A percentile compares a stretch with the other conserved stretches of the same genome.
These are phyloP conservation scores for Nigrospora osmanthi DNA, from an alignment of 2,329 filamentous ascomycete species.

Conservation along the genomic window DNA sequence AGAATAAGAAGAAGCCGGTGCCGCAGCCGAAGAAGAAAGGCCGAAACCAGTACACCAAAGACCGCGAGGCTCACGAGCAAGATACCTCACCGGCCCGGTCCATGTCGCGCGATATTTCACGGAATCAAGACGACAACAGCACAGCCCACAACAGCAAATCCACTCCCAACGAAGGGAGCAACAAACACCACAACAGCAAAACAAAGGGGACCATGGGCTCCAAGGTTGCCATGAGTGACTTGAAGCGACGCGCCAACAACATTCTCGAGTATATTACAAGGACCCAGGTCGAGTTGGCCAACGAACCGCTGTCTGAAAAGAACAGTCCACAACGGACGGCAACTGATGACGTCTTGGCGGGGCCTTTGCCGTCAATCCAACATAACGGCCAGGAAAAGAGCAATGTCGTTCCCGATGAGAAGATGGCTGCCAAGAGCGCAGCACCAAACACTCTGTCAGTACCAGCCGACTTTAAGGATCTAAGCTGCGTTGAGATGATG, in stretches of 20 bases:
- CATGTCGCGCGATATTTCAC: constrained; percentile 37
- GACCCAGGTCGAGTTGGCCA: constrained; percentile 80
- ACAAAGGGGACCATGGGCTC: constrained; percentile 47
- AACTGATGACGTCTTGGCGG: constrained; percentile 26
- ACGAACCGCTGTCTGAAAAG: constrained; percentile 41
- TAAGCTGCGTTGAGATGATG: constrained; percentile 86
- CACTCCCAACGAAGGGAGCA: constrained; percentile 24
- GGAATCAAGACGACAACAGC: constrained; percentile 37
- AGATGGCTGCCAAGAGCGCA: constrained; percentile 13
- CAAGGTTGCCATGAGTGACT: constrained; percentile 79
- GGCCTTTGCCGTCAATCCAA: constrained; percentile 15
- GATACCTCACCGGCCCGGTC: constrained; percentile 51
- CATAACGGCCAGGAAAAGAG: too few species aligned
- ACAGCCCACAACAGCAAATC: constrained; percentile 18
- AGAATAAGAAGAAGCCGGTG: constrained; percentile 54
- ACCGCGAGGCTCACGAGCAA: constrained; percentile 50
- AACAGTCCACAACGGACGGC: constrained; percentile 32
- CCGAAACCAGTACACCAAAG: constrained; percentile 77
- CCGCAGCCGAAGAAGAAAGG: constrained; percentile 62
- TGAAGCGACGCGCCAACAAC: constrained; percentile 74
- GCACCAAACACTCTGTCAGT: constrained; percentile 16
- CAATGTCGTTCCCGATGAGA: background rate
- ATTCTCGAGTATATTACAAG: constrained; percentile 87
- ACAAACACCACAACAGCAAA: constrained; percentile 45
- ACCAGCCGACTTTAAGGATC: constrained; percentile 58